phyloP scores from a whole-genome alignment of 2,329 filamentous ascomycete species.

The Nemania diffusa region DNA sequence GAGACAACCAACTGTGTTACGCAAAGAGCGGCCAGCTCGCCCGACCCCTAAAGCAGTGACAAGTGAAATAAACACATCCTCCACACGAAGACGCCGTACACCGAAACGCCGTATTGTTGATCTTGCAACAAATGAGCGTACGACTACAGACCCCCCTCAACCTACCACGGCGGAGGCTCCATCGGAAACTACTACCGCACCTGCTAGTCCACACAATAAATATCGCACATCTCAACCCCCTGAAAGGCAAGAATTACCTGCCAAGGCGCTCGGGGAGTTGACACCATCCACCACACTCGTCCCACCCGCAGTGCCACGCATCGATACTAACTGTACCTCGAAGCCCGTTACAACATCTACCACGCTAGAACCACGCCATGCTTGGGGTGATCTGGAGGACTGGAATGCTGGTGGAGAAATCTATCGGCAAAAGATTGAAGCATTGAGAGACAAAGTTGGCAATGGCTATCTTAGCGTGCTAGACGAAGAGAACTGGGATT shows the following conservation, averaged over 20 bases:
- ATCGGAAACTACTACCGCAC: conserved; percentile 38
- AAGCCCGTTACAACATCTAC: conserved; percentile 50
- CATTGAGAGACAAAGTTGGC: conserved; percentile 84
- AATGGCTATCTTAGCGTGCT: conserved; percentile 88
- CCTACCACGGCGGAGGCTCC: conserved; percentile 37
- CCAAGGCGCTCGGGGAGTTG: conserved; percentile 48
- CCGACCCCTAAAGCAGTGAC: conserved; percentile 63
- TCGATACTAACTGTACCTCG: conserved; percentile 52
- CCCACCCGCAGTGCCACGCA: conserved; percentile 52
- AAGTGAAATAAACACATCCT: conserved; percentile 68
- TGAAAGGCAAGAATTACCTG: conserved; percentile 50
- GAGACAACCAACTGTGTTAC: conserved; percentile 62
- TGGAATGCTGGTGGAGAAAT: conserved; percentile 78
- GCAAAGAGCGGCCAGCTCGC: conserved; percentile 64
- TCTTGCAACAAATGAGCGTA: conserved; percentile 64
- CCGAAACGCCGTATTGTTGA: conserved; percentile 74
- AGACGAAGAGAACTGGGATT: conserved; percentile 77
- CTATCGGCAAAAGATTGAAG: conserved; percentile 89
- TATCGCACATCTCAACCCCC: conserved; percentile 59
- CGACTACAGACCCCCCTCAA: conserved; percentile 38
- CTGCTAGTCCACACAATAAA: conserved; percentile 47
- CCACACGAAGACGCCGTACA: conserved; percentile 68
- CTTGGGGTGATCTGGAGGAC: conserved; percentile 60
- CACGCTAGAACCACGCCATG: conserved; percentile 47
- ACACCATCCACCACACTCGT: conserved; percentile 47